Percentiles rank a stretch among this genome's conserved stretches.
Conservation (phyloP, 306 rosid species). For the Hylodesmum podocarpum region DNA sequence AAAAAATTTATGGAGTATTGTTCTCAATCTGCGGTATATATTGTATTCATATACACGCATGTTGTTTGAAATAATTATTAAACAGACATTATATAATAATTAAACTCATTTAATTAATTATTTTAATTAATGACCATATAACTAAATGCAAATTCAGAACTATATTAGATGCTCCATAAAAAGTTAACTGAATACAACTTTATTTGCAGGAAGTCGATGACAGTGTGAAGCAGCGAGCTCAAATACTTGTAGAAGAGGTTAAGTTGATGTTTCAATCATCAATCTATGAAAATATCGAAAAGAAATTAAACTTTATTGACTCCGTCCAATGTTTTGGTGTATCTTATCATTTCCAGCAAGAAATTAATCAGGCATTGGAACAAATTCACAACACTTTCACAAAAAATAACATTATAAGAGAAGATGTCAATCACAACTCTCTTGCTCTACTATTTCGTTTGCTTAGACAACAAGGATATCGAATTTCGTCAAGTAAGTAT, state of each 20-base stretch:
- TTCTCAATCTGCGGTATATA: too few relatives aligned
- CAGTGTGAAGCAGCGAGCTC: not conserved
- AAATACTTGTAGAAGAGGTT: constrained; percentile 35
- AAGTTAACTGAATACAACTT: too few relatives aligned
- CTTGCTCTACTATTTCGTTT: constrained; percentile 47
- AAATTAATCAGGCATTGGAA: constrained; percentile 22
- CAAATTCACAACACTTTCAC: not conserved
- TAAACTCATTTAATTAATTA: too few relatives aligned
- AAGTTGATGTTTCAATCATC: constrained; percentile 12
- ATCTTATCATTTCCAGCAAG: constrained; percentile 30
- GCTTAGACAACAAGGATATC: constrained; percentile 36
- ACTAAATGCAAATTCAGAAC: too few relatives aligned
- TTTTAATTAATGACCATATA: too few relatives aligned
- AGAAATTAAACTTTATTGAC: constrained; percentile 23
- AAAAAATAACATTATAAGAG: not conserved
- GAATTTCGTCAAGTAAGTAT: constrained; percentile 22
- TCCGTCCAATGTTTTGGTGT: constrained; percentile 29
- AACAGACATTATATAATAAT: too few relatives aligned
- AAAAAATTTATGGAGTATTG: too few relatives aligned
- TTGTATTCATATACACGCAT: too few relatives aligned
- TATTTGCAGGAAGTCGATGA: constrained; percentile 4
- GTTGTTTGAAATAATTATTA: too few relatives aligned
- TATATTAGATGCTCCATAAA: not conserved
- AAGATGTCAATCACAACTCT: not conserved
- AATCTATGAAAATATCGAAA: not conserved